Base-by-base conservation (phyloP, 495 filamentous ascomycete genomes). In the Delitschia confertaspora region DNA sequence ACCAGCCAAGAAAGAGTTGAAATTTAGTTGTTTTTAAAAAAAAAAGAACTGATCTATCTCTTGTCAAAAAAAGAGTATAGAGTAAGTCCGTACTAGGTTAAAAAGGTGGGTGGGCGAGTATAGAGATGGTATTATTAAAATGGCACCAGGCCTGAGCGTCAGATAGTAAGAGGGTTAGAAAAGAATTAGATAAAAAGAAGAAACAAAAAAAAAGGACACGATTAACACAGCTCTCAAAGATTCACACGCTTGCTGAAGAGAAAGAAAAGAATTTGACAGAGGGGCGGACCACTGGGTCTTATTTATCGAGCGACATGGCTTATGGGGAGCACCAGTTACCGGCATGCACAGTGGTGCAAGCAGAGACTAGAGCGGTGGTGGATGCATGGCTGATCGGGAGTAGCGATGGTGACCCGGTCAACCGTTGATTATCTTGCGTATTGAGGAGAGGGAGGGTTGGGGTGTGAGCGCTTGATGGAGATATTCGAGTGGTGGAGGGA, bases 231-330 rank as follows among this genome's bases (percentile, higher is more conserved):
- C 62, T 65, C 60, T 51, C 42, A 32, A 46, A 54, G 45, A 42
- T 62, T 64, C 53, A 60, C 52, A 62, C 40, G 60, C 64, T 64
- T 64, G 64, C 64, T 66, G 59, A 57, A 52, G 62, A 60, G 49
- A 49, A 27, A 52, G 56, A n/a, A n/a, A n/a, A n/a, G n/a, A n/a
- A n/a, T n/a, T n/a, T n/a, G 44, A 25, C 44, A 33, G 47, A 39
- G 42, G 48, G 24, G 48, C 39, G 48, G 47, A 38, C 42, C 20
- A 37, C 31, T 31, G 16, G 39, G 29, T 36, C 37, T 46, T 46
- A 52, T 57, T 45, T 53, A 57, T 49, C 38, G 46, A 25, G 31
- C 22, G 34, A 17, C 37, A 25, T 14, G 10, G 6, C 39, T 6
- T 29, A 40, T 37, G n/a, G n/a, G n/a, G n/a, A n/a, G n/a, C n/a